These are phyloP conservation scores for Arabidopsis lyrata DNA, from an alignment of 441 rosid species.

Conservation along the genomic window DNA sequence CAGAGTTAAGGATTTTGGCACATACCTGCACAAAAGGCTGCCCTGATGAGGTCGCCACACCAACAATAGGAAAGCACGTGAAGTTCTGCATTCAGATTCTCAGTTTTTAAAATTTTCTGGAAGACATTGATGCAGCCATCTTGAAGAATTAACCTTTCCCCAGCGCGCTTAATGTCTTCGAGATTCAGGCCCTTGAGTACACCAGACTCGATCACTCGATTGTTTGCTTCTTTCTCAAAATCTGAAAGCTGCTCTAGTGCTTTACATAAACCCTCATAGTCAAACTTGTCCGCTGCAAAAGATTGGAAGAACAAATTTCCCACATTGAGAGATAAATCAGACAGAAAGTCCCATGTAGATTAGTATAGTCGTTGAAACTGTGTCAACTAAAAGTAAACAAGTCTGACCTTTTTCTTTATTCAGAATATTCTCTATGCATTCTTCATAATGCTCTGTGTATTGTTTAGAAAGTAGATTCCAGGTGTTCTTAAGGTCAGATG, in stretches of 20 bases:
- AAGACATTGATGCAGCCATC: conserved; percentile 81
- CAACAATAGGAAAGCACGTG: conserved; percentile 91
- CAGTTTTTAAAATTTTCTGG: conserved; percentile 59
- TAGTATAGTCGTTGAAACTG: not conserved
- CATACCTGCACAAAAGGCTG: conserved; percentile 78
- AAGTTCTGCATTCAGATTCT: conserved; percentile 58
- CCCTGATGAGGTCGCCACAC: conserved; percentile 90
- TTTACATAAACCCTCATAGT: conserved; percentile 65
- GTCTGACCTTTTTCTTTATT: conserved; percentile 67
- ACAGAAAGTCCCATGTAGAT: conserved; percentile 5
- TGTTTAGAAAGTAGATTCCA: conserved; percentile 83
- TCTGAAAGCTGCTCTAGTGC: conserved; percentile 78
- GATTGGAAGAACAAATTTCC: conserved; percentile 16
- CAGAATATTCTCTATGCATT: conserved; percentile 82
- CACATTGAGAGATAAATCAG: conserved; percentile 1
- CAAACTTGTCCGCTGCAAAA: conserved; percentile 65
- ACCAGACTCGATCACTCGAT: conserved; percentile 79
- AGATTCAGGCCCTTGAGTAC: conserved; percentile 82
- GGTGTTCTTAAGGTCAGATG: conserved; percentile 76
- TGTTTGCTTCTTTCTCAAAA: conserved; percentile 79
- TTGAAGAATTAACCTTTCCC: conserved; percentile 75
- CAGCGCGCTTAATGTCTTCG: conserved; percentile 89
- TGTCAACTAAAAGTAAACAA: not conserved
- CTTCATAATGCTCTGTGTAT: conserved; percentile 88
- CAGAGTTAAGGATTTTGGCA: not conserved